Evolutionary conservation across 2,329 filamentous ascomycete genomes (phyloP).

Genomic region (Neonectria sp.): DNA sequence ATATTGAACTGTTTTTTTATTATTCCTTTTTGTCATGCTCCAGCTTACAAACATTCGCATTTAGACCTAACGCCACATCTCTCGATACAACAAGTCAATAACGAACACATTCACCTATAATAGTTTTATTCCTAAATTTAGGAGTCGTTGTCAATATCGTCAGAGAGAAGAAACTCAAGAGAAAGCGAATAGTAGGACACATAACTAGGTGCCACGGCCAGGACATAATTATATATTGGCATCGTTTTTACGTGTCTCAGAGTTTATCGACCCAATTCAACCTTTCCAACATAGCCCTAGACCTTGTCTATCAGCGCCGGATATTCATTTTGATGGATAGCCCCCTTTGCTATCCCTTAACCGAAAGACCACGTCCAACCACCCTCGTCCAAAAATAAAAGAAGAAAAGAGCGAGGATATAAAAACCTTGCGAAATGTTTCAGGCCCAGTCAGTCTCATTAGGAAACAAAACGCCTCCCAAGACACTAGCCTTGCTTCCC

Average conservation of each 20-base stretch:
- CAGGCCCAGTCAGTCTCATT: slow-evolving; percentile 8
- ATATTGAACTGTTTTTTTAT: too few species aligned
- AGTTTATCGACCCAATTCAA: background rate
- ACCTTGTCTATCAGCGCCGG: slow-evolving; percentile 21
- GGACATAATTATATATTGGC: background rate
- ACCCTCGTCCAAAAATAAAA: slow-evolving; percentile 14
- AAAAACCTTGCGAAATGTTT: slow-evolving; percentile 20
- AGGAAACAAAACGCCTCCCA: slow-evolving; percentile 17
- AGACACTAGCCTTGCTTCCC: slow-evolving; percentile 3
- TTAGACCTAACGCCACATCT: too few species aligned
- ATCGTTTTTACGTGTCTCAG: slow-evolving; percentile 30
- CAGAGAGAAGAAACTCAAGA: background rate
- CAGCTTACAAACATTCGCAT: too few species aligned
- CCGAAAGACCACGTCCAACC: slow-evolving; percentile 12
- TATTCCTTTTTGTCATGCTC: too few species aligned
- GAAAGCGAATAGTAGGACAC: background rate
- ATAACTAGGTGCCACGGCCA: background rate
- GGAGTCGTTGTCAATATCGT: too few species aligned
- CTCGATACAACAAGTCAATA: too few species aligned
- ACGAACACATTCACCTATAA: too few species aligned
- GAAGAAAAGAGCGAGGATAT: slow-evolving; percentile 19
- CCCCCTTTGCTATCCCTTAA: background rate
- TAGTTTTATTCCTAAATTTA: too few species aligned
- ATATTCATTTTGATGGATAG: slow-evolving; percentile 24
- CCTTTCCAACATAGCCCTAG: slow-evolving; percentile 5